Evolutionary conservation across 352 stramenopile genomes (phyloP), one percentile per base, ranked within the genome.

Genomic region (Phytophthora tubulina): DNA sequence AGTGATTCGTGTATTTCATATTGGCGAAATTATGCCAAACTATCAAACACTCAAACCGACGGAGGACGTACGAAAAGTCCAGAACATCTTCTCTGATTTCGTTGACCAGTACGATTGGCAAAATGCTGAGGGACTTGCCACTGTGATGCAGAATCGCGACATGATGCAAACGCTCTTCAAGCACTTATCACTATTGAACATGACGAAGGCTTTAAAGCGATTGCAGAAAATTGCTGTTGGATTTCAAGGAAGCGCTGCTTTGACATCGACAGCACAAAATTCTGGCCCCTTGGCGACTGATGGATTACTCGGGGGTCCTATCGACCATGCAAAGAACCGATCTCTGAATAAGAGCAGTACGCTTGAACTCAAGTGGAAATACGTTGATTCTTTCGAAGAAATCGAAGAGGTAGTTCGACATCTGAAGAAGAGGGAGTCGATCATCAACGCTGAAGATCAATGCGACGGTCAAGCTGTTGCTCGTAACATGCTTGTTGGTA

Each of bases 131-230:
- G 60, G 69, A 3, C 57, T 92, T 50, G 71, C 63, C 8, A 59
- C 51, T n/a, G 33, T 75, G 3, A 42, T 60, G 8, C 30, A 66
- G 13, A 69, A 87, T 51, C 42, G 59, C 3, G 36, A 63, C 11
- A 60, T 89, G 50, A 33, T 88, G 4, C 61, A 81, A 31, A 57
- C 46, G 0, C 65, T 85, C 5, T 78, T 72, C 46, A 66, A 83
- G 45, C 61, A 72, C 3, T 59, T 84, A 14, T 78, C 70, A 2
- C 35, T 72, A 4, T 46, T 73, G 7, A 82, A 80, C 46, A 85
- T 88, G 74, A 75, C 76, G 9, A 91, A 91, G 58, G 79, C 81
- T 33, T 15, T 90, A 6, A 91, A 90, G 71, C 72, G 84, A 15
- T 63, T 91, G 17, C 72, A 76, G 31, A 81, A 86, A 46, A 14